Base-by-base conservation (phyloP, 2,329 filamentous ascomycete genomes). In the Colletotrichum sp. region DNA sequence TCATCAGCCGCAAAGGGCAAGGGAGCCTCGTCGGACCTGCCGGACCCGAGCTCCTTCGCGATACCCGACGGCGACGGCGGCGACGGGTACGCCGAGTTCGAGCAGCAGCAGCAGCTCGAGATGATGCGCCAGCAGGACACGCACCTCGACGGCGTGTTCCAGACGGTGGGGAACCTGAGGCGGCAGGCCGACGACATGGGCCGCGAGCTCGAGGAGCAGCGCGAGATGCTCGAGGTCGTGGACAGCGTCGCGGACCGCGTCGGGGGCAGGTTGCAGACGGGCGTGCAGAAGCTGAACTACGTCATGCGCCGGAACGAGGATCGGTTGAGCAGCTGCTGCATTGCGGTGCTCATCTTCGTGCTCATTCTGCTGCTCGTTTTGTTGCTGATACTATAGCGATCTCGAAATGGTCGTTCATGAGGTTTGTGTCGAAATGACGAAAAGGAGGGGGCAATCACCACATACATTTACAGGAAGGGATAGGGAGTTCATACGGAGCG, bases 161-260 rank as follows among this genome's bases (percentile, higher is more conserved):
- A 93, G 79, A 99, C 96, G 1, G 97, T 99, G 28, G 96, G 96
- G 4, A 98, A 96, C 83, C 86, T 99, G 82, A 90, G 96, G 72
- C 90, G 94, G 82, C 97, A 99, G 89, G 98, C 97, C 3, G 93
- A 98, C 85, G 95, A 96, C 80, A 99, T 99, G 96, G 96, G 97
- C 2, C 90, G 96, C 73, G 97, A 99, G 87, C 89, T 99, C 62
- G 98, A 98, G 86, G 97, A 99, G 87, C 97, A 99, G 89, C 91
- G 90, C 26, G 95, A 96, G 84, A 94, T 99, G 91, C 89, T 99
- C 73, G 93, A 97, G 78, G 93, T 95, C 68, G 94, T 98, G 55
- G 96, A 99, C 85, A 91, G 89, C 34, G 89, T 98, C 72, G 95
- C 95, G 6, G 96, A 99, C 84, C 90, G 96, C 39, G 96, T 99